Base-by-base conservation (phyloP, 1,284 basidiomycete genomes). In the Coniferiporia sulphurascens region DNA sequence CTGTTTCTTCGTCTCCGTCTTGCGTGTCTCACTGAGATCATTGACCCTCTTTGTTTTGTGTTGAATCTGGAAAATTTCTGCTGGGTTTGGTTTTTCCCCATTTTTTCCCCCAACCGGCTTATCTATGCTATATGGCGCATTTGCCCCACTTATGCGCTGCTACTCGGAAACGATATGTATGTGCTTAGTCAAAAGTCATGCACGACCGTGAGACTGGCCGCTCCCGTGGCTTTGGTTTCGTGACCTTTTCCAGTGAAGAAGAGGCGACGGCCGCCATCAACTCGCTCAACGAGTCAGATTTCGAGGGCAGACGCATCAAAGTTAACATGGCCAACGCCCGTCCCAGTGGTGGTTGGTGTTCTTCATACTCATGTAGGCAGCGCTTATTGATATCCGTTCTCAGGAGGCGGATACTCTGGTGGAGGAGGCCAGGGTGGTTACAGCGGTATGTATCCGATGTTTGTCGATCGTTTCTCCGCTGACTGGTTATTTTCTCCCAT, bases 171-270 rank as follows among this genome's bases (percentile, higher is more conserved):
- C 74, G 95, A 95, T 64, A 3, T 8, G 38, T 8, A 41, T 8
- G 9, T 8, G 38, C 35, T 8, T 65, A 94, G 91, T 90, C 89
- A 68, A 92, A 94, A 75, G 94, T 97, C 77, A 96, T 96, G 94
- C 91, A 93, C 79, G 95, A 97, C 79, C 92, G 94, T 71, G 94
- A 96, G 73, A 96, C 95, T 65, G 91, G 93, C 67, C 92, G 94
- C 71, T 96, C 94, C 67, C 92, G 95, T 70, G 93, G 95, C 72
- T 98, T 98, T 74, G 95, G 95, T 64, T 97, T 97, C 75, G 94
- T 98, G 67, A 95, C 93, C 64, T 94, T 81, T 76, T 75, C 76
- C 68, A 72, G 69, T 41, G 34, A 67, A 7, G 63, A 71, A 32
- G 92, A 97, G 76, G 95, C 95, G 58, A 79, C 90, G 53, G 79